Base-by-base conservation (phyloP, 495 filamentous ascomycete genomes). In the Penicillium robsamsonii region DNA sequence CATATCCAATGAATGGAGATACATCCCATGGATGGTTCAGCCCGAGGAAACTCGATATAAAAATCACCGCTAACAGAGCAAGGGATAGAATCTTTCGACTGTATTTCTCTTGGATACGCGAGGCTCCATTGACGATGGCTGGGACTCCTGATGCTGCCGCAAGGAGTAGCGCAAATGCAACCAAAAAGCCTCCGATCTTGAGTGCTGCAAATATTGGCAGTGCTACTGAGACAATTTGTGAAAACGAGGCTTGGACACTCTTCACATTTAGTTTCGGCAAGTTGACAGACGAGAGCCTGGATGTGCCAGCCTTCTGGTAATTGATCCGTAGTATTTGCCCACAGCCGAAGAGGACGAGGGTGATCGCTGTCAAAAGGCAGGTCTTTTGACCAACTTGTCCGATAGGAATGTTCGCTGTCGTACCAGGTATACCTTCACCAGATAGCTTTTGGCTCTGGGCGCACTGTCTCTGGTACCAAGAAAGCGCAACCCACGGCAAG, bases 201-300 rank as follows among this genome's bases (percentile, higher is more conserved):
- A 83, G 66, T 0, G 79, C 61, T 20, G 83, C 81, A 57, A 82
- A 85, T 55, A 83, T 79, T 0, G 84, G 84, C 20, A 86, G 59
- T 20, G 72, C 76, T 30, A 85, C 64, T 17, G 72, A 71, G 35
- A 51, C 53, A 13, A 66, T 50, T 24, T 67, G 70, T 30, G 67
- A 33, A 46, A 76, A 37, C 1, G 63, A 58, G 20, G 55, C 45
- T 17, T 58, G 53, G 5, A 43, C 66, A 0, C 50, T 61, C n/a
- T 55, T 59, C 2, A 44, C 43, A 47, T 60, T 61, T 5, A 68
- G 20, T 22, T 47, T 55, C 12, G 68, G 66, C 4, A 64, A 51
- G 49, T 59, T 63, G 10, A 59, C 29, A 0, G 57, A 46, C 0
- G 61, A 57, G 12, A 22, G 43, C 46, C 24, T 24, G 9, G 31